Evolutionary conservation across 2,329 filamentous ascomycete genomes (phyloP), one percentile per base, ranked within the genome.

Genomic region (Didymella pinodella): DNA sequence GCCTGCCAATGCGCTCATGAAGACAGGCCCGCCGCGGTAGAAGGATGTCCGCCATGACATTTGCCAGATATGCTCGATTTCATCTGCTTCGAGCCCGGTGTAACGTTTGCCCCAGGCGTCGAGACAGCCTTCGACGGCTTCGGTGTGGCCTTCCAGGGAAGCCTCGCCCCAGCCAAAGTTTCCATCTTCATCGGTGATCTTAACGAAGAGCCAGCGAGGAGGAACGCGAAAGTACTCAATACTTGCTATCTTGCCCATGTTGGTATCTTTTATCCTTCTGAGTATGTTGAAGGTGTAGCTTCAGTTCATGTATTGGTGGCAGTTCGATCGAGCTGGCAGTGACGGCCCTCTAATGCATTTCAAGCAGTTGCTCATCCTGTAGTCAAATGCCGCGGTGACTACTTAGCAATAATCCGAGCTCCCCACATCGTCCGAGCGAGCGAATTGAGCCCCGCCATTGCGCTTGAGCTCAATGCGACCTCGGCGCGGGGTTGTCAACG

Each of bases 1-100:
- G 2, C 91, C 91, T 0, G 89, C 86, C 16, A 93, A 77, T 0
- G 90, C 91, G 65, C 87, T 90, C 90, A 93, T 93, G 64, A 93
- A 88, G 10, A 93, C 90, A 0, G 90, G 89, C 0, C 90, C 91
- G 2, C 90, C 90, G 28, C 91, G 83, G 75, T 93, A 93, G 75
- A 93, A 94, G 0, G 86, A 86, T 41, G 71, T 72, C 41, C 90
- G 84, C 85, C 88, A 93, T 26, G 86, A 85, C 63, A 84, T 83
- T 72, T 92, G 90, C 91, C 91, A 93, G 57, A 93, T 89, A 63
- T 92, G 88, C 71, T 93, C 90, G 63, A 93, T 93, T 48, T 92
- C 86, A 70, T 92, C 87, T 31, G 90, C 90, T 69, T 92, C 89
- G 64, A 87, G 82, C 0, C 89, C 90, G 4, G 85, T 77, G 54